Percentiles rank a stretch among this genome's conserved stretches.
phyloP scores from a whole-genome alignment of 306 rosid species.

The Trifolium repens region DNA sequence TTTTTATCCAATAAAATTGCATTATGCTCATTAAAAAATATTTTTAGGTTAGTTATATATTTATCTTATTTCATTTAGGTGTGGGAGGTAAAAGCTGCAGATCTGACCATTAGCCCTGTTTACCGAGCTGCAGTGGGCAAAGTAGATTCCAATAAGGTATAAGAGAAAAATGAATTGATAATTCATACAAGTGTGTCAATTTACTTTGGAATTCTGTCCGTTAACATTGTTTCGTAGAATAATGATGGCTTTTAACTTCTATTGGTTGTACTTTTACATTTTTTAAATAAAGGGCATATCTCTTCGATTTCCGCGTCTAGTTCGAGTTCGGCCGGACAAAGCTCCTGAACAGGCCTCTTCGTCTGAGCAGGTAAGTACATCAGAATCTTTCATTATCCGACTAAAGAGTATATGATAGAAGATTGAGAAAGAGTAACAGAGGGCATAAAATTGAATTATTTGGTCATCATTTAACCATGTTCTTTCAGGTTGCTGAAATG shows the following conservation, averaged over 20 bases:
- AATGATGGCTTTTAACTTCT: conserved; percentile 29
- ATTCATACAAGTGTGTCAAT: conserved; percentile 13
- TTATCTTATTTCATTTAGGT: conserved; percentile 57
- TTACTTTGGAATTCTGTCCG: conserved; percentile 18
- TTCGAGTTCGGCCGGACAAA: conserved; percentile 87
- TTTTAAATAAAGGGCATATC: conserved; percentile 71
- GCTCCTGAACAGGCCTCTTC: conserved; percentile 82
- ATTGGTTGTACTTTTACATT: conserved; percentile 25
- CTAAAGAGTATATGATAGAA: conserved; percentile 3
- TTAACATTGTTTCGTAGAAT: conserved; percentile 26
- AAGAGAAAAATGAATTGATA: conserved; percentile 32
- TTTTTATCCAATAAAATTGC: conserved; percentile 11
- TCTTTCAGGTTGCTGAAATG: conserved; percentile 87
- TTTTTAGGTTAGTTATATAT: conserved; percentile 2
- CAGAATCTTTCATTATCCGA: conserved; percentile 4
- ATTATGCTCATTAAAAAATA: neutral
- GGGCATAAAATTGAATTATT: conserved; percentile 18
- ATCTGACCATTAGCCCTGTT: conserved; percentile 93
- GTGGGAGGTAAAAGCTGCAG: conserved; percentile 99
- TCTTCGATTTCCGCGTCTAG: conserved; percentile 84
- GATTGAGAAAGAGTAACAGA: conserved; percentile 17
- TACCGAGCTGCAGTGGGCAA: conserved; percentile 87
- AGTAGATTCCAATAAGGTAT: conserved; percentile 82
- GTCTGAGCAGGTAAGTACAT: conserved; percentile 68
- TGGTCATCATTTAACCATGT: conserved; percentile 6